Evolutionary conservation across 768 basidiomycete species (phyloP), one percentile per base, ranked within the genome.

Genomic region (Mycena galericulata): DNA sequence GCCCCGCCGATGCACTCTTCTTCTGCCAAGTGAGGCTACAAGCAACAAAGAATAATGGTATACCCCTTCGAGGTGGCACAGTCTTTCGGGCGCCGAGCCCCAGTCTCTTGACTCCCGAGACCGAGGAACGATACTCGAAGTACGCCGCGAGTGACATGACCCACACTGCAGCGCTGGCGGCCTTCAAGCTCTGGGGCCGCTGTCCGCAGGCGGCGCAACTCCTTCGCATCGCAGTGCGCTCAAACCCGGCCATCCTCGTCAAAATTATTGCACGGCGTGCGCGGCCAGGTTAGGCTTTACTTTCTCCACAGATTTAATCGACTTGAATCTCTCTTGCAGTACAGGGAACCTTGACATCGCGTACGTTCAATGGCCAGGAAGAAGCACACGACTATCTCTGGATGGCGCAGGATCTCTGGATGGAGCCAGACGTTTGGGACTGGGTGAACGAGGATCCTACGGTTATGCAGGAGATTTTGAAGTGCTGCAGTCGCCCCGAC

Each of bases 321-420:
- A 20, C 22, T 20, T 45, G 15, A 26, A 18, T 1, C n/a, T 29
- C 62, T 12, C 1, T n/a, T n/a, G n/a, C 20, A 80, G 79, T 69
- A 1, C 32, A 62, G 27, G 67, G 77, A 22, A 75, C 72, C 27
- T 65, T 51, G 26, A 43, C 66, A 15, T 61, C 75, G 9, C 72
- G 78, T 5, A 24, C 51, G 18, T 46, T 61, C n/a, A 80, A 80
- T 53, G 74, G 78, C 8, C 68, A 73, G 1, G 79, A 80, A 40
- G 75, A 75, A 27, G 79, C 79, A 26, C 77, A 79, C 57, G 79
- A 81, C 70, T 79, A 79, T 60, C 66, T 78, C 34, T 81, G 78
- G 77, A 63, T 78, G 6, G 72, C 75, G 14, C 78, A 79, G 60
- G 74, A 79, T 46, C 69, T 79, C 18, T 56, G 55, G 36, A 40